phyloP scores from a whole-genome alignment of 805 yeast species.

The Henningerozyma blattae region DNA sequence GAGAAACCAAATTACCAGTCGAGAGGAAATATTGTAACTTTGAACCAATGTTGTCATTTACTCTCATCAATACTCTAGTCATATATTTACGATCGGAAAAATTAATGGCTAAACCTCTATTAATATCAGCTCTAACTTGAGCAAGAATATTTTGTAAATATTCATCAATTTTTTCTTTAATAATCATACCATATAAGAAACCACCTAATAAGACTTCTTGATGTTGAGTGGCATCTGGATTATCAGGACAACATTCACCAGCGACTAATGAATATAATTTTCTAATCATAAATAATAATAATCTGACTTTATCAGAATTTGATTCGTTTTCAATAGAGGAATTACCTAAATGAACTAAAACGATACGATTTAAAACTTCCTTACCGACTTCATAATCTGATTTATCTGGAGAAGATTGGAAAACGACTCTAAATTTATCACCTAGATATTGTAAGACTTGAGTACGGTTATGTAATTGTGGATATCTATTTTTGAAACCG shows the following conservation, averaged over 20 bases:
- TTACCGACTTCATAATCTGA: conserved; percentile 86
- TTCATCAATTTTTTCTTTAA: conserved; percentile 94
- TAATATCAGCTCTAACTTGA: conserved; percentile 70
- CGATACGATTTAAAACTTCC: conserved; percentile 71
- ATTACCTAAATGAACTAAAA: conserved; percentile 65
- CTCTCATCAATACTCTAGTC: conserved; percentile 61
- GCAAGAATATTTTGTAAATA: conserved; percentile 60
- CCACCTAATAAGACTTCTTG: conserved; percentile 95
- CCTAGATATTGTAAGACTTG: conserved; percentile 93
- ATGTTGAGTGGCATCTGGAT: conserved; percentile 98
- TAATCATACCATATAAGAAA: conserved; percentile 89
- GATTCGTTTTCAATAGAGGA: too few species aligned
- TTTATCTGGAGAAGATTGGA: conserved; percentile 78
- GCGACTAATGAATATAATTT: conserved; percentile 90
- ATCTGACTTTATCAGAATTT: conserved; percentile 72
- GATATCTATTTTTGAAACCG: conserved; percentile 65
- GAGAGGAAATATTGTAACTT: conserved; percentile 89
- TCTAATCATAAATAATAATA: conserved; percentile 89
- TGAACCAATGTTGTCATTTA: conserved; percentile 89
- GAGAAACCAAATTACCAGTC: conserved; percentile 94
- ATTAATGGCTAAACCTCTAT: conserved; percentile 69
- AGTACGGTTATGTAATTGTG: conserved; percentile 57
- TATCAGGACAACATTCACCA: conserved; percentile 93
- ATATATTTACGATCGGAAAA: conserved; percentile 79
- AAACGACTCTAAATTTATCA: conserved; percentile 88